Percentiles rank a stretch among this genome's conserved stretches.
Evolutionary conservation across 1,284 basidiomycete species (phyloP).

Genomic region (Stygiomarasmius scandens): DNA sequence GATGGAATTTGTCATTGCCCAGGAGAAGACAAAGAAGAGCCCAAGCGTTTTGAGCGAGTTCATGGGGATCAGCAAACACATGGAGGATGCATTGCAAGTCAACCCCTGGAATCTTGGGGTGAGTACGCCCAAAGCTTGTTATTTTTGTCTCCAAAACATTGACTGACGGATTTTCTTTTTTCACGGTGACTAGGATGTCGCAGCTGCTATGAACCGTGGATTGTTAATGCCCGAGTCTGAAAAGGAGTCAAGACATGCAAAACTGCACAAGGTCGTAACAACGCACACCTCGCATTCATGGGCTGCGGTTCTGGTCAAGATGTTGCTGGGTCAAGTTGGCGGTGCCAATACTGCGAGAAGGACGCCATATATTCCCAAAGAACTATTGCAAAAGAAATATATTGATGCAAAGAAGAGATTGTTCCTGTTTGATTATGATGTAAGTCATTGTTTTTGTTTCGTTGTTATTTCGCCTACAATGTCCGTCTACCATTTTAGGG

Average conservation of each 20-base stretch:
- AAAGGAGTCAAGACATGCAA: constrained; percentile 76
- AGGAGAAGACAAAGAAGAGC: constrained; percentile 80
- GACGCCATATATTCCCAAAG: constrained; percentile 83
- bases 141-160: constrained; percentile 2
- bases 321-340: constrained; percentile 84
- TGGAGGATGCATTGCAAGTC: constrained; percentile 80
- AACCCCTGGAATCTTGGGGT: constrained; percentile 91
- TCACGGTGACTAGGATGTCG: constrained; percentile 67
- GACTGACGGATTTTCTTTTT: constrained; percentile 11
- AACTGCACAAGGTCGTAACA: constrained; percentile 84
- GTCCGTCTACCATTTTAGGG: constrained; percentile 52
- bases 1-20: constrained; percentile 85
- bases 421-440: constrained; percentile 96
- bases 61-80: constrained; percentile 92
- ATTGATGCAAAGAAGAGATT: constrained; percentile 68
- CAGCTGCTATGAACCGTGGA: constrained; percentile 91
- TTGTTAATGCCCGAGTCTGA: constrained; percentile 82
- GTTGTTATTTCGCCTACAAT: too few relatives aligned
- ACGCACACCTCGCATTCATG: constrained; percentile 96
- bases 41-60: constrained; percentile 95
- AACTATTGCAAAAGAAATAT: constrained; percentile 69
- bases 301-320: constrained; percentile 89
- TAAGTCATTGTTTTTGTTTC: too few relatives aligned
- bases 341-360: constrained; percentile 82
- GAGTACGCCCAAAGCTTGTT: constrained; percentile 34